Evolutionary conservation across 768 basidiomycete species (phyloP), one percentile per base, ranked within the genome.

Genomic region (Lyophyllum shimeji): DNA sequence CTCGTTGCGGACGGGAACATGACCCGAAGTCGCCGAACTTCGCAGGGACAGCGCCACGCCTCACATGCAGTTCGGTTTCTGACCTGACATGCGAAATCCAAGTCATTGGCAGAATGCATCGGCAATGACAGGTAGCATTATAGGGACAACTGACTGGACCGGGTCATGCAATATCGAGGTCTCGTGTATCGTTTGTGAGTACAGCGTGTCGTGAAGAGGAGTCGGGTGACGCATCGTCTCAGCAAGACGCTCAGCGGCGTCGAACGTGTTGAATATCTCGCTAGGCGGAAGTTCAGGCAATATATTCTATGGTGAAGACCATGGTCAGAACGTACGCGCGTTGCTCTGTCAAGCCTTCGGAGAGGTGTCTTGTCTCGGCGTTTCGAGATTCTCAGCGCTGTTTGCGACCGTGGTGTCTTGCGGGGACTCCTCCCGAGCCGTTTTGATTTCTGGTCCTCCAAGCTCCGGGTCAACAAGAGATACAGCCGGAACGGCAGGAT

Each of bases 401-500:
- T 7, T 52, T 3, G 11, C 51, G n/a, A 18, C 13, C 5, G 55
- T n/a, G 11, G 50, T 50, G 17, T 21, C 46, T 25, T 46, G 20
- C 24, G 33, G 45, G 5, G 42, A 47, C 17, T n/a, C 15, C 39
- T 49, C 46, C 21, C 52, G 21, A 25, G 43, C 21, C 2, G 15
- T 43, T 12, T 23, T 34, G 2, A 17, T 50, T 21, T 60, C 58
- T 9, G 51, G 60, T 15, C 53, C 57, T 29, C 60, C 57, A 21
- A 60, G 63, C 17, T 46, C 61, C 7, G 65, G 58, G 7, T 60
- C 50, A 9, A 58, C 56, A 8, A 57, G 61, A 17, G 63, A 55
- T 18, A 61, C 60, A 4, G 51, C 59, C n/a, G 56, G 42, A n/a
- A 62, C 49, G 12, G 64, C 48, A 12, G 70, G 67, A 3, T 62